Conservation (phyloP, 768 basidiomycete genomes). For the Filobasidium floriforme region DNA sequence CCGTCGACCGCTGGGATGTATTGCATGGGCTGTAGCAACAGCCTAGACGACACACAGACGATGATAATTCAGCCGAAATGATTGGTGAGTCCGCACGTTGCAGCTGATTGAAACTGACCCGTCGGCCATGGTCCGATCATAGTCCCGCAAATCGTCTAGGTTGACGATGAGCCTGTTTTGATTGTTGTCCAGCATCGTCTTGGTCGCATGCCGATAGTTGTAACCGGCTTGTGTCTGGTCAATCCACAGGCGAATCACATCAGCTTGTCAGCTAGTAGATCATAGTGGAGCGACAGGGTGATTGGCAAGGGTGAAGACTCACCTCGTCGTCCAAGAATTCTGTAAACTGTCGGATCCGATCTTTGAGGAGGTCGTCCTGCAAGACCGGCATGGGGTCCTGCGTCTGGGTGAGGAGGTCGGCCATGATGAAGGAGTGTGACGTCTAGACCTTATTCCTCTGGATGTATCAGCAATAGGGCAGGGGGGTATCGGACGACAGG, state of each 20-base stretch:
- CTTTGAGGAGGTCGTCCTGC: constrained; percentile 59
- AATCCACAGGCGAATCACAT: constrained; percentile 47
- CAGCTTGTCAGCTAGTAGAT: constrained; percentile 16
- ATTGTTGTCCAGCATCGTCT: constrained; percentile 70
- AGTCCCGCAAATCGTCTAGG: constrained; percentile 89
- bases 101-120: constrained; percentile 45
- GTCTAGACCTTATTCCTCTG: not conserved
- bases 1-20: constrained; percentile 83
- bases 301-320: constrained; percentile 12
- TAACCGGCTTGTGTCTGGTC: constrained; percentile 36
- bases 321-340: constrained; percentile 56
- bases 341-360: constrained; percentile 69
- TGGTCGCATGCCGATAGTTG: constrained; percentile 78
- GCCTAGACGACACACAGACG: constrained; percentile 47
- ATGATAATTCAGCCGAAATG: not conserved
- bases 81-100: too few species aligned
- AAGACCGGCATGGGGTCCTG: constrained; percentile 50
- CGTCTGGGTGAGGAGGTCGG: not conserved
- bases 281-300: not conserved
- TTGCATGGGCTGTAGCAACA: constrained; percentile 78
- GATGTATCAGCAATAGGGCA: not conserved
- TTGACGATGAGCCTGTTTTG: constrained; percentile 87
- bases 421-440: not conserved
- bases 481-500: not conserved
- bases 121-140: constrained; percentile 76